Evolutionary conservation across 2,329 filamentous ascomycete species (phyloP).

Genomic region (Pyrenophora graminea): DNA sequence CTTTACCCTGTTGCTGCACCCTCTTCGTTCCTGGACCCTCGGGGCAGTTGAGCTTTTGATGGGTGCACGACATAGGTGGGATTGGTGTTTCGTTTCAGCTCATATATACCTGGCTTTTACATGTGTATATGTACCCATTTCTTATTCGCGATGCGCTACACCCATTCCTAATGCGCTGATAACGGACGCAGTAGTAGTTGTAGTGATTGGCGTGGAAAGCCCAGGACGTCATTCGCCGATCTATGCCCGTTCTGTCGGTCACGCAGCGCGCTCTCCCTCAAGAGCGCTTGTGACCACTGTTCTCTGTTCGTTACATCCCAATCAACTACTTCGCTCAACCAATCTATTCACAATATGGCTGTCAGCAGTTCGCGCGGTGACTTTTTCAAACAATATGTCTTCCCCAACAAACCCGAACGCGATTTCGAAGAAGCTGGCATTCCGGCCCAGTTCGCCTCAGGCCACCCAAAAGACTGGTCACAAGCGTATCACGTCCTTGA

Average conservation of each 20-base stretch:
- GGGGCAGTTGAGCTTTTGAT: conserved; percentile 25
- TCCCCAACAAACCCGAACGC: conserved; percentile 16
- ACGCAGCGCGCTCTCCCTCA: conserved; percentile 12
- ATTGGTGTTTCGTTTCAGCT: conserved; percentile 43
- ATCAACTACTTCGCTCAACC: not conserved
- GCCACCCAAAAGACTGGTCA: conserved; percentile 25
- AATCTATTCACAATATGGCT: conserved; percentile 1
- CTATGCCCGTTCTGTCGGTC: conserved; percentile 3
- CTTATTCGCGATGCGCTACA: not conserved
- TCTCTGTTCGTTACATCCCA: no score
- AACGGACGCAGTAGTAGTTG: no score
- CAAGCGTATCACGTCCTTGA: conserved; percentile 14
- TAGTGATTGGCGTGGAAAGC: not conserved
- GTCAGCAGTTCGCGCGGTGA: conserved; percentile 9
- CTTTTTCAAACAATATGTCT: conserved; percentile 18
- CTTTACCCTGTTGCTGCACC: conserved; percentile 32
- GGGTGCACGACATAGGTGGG: conserved; percentile 31
- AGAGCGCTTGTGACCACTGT: not conserved
- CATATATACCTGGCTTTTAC: conserved; percentile 25
- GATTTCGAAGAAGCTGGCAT: conserved; percentile 21
- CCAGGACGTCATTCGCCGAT: conserved; percentile 14
- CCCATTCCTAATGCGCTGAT: no score
- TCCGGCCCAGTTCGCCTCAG: conserved; percentile 19
- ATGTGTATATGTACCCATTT: not conserved
- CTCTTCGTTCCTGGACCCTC: conserved; percentile 23